A percentile compares a stretch with the other conserved stretches of the same genome.
Conservation (phyloP, 768 basidiomycete genomes). For the Mycena filopes region DNA sequence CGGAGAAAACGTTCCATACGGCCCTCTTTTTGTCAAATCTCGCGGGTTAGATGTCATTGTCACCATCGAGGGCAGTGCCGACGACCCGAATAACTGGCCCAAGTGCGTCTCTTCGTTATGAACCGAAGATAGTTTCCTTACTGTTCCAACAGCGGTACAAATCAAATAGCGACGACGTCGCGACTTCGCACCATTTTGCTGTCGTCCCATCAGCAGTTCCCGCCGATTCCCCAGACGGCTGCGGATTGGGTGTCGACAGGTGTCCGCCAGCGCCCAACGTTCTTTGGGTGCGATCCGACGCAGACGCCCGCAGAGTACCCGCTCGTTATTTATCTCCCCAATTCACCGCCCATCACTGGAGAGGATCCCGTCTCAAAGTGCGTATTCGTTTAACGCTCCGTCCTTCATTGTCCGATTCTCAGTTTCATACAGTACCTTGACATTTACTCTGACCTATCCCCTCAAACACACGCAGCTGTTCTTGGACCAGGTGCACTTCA, state of each 20-base stretch:
- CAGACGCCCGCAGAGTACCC: slow-evolving; percentile 66
- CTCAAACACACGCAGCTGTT: slow-evolving; percentile 63
- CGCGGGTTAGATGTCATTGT: slow-evolving; percentile 80
- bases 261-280: slow-evolving; percentile 74
- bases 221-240: slow-evolving; percentile 65
- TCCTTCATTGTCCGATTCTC: slow-evolving; percentile 17
- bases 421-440: slow-evolving; percentile 54
- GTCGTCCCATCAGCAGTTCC: slow-evolving; percentile 68
- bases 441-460: slow-evolving; percentile 72
- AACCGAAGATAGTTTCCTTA: background rate
- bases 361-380: slow-evolving; percentile 75
- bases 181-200: slow-evolving; percentile 57
- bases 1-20: slow-evolving; percentile 75
- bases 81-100: slow-evolving; percentile 69
- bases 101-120: slow-evolving; percentile 56
- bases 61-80: slow-evolving; percentile 74
- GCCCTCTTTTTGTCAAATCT: slow-evolving; percentile 74
- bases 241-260: slow-evolving; percentile 67
- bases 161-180: slow-evolving; percentile 54
- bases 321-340: slow-evolving; percentile 80
- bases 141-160: slow-evolving; percentile 58
- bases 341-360: slow-evolving; percentile 75
- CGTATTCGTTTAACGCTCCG: background rate
- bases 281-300: slow-evolving; percentile 80
- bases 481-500: slow-evolving; percentile 68